Evolutionary conservation across 306 rosid species (phyloP), one percentile per base, ranked within the genome.

Genomic region (Quercus variabilis): DNA sequence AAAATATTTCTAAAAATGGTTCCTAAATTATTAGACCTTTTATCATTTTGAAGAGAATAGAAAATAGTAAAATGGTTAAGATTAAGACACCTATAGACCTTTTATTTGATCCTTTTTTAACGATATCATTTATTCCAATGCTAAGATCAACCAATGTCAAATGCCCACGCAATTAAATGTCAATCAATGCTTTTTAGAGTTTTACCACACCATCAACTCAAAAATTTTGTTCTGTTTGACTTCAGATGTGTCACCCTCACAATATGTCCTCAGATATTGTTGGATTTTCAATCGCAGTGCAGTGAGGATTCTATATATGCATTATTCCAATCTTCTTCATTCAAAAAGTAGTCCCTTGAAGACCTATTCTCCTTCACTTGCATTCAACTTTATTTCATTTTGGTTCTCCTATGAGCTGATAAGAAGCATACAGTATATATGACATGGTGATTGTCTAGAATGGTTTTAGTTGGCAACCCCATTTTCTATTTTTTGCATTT

Each of bases 291-390:
- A 76, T 69, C 68, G 65, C 55, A 17, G 23, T 41, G 68, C 80
- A 76, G n/a, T 52, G 18, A 11, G 67, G 70, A 23, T 69, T 84
- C 55, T 41, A 41, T 41, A 41, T 67, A 62, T 84, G 64, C 83
- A 62, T 76, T 75, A 68, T 88, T 81, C 89, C 83, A 72, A 83
- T 78, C 88, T 83, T 90, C 81, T 25, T 8, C 77, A 13, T 71
- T 68, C 78, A 81, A 86, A 78, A 54, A 84, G 87, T 64, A 67
- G 80, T 69, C 52, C 58, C 56, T 35, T n/a, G 54, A 49, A 69
- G 12, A n/a, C 55, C 74, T 26, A 79, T 49, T 6, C 57, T 25
- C 1, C 41, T 75, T 71, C 86, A 73, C 57, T 43, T 30, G 80
- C 74, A 38, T 85, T 82, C 80, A 54, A 78, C 85, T 87, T 87